Base-by-base conservation (phyloP, 1,284 basidiomycete species). In the Neonothopanus nambi region DNA sequence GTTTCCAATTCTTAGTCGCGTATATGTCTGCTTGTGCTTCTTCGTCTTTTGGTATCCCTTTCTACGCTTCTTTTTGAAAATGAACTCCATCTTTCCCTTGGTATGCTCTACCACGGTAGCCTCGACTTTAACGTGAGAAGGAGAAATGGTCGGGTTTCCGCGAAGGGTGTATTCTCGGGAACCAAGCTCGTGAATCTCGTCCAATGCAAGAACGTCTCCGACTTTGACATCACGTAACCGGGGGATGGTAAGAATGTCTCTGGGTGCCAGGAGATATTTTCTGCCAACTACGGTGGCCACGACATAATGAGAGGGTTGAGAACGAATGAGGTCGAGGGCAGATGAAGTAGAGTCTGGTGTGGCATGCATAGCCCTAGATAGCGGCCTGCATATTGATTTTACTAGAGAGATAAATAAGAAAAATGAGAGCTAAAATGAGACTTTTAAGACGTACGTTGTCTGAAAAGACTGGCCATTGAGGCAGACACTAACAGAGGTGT, bases 51-150 rank as follows among this genome's bases (percentile, higher is more conserved):
- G 77, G 76, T 98, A 98, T 13, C 95, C 95, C 78, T 98, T 98
- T 84, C 96, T 87, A 70, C 94, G 78, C 79, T 98, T 99, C 79
- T 95, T 96, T 77, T 98, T 97, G 70, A 95, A 82, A 51, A 93
- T 91, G 60, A 80, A 81, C 72, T 96, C 91, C 87, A 98, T 87
- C 46, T 82, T 82, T 15, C 93, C 91, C 72, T 95, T 97, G 35
- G 96, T 98, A 68, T 99, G 95, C 72, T 99, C 96, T 43, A 98
- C 75, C 12, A 99, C 94, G 15, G 94, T 96, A 18, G 94, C 89
- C 58, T 89, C 79, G 39, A 95, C 89, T 56, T 79, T 77, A 57
- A 97, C 86, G 42, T 81, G 73, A 44, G 76, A 74, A 15, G 79
- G 63, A 2, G 84, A 79, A 35, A 91, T 78, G 60, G 74, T 67